Evolutionary conservation across 208 protist species (phyloP).

Genomic region (Crithidia sp.): DNA sequence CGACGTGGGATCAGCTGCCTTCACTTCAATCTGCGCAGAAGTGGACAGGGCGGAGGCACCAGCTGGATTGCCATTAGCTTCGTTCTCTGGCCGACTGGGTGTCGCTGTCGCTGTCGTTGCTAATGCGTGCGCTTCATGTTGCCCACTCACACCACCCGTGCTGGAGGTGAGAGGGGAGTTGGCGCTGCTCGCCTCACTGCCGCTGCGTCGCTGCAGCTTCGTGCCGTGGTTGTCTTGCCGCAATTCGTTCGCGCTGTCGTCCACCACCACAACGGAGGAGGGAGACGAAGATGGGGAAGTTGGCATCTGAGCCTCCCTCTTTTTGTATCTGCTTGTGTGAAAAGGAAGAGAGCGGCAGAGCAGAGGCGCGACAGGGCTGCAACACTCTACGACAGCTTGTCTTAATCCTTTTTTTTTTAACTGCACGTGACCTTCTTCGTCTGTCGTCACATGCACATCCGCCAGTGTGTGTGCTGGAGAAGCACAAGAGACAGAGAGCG

Average conservation of each 20-base stretch:
- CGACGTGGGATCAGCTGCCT: not conserved
- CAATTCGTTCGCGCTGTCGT: not conserved
- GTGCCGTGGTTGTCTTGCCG: not conserved
- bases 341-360: too few species aligned
- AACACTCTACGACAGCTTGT: too few species aligned
- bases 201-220: conserved; percentile 2
- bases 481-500: too few species aligned
- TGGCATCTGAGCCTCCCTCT: too few species aligned
- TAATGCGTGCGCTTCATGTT: not conserved
- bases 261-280: not conserved
- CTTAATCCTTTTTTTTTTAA: too few species aligned
- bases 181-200: conserved; percentile 8
- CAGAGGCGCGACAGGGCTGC: too few species aligned
- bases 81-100: not conserved
- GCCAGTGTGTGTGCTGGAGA: too few species aligned
- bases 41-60: not conserved
- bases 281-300: too few species aligned
- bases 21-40: not conserved
- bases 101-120: conserved; percentile 9
- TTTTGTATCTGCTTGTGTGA: too few species aligned
- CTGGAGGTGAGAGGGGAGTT: conserved; percentile 10
- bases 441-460: too few species aligned
- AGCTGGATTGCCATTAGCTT: too few species aligned
- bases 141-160: not conserved
- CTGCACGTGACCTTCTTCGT: too few species aligned